Conservation (phyloP, 148 eudicot species). For the Spergularia marina region DNA sequence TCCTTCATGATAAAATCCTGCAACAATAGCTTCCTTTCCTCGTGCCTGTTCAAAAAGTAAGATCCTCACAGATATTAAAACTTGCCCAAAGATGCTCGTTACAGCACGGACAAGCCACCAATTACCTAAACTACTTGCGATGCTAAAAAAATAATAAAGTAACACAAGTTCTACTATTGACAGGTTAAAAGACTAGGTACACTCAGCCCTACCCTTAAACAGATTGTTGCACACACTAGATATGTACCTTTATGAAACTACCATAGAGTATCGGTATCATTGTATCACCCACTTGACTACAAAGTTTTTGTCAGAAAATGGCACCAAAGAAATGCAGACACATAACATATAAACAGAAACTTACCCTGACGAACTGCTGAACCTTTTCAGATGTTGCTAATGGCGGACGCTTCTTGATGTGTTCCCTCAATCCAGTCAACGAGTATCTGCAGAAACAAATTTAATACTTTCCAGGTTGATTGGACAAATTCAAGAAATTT, state of each 20-base stretch:
- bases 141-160: background rate
- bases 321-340: background rate
- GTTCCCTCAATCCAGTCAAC: slow-evolving; percentile 77
- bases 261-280: background rate
- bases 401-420: slow-evolving; percentile 98
- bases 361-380: slow-evolving; percentile 91
- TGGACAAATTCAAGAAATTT: background rate
- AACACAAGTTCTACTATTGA: background rate
- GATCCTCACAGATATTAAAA: background rate
- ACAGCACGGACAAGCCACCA: background rate
- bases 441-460: slow-evolving; percentile 61
- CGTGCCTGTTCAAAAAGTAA: slow-evolving; percentile 48
- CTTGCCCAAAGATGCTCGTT: background rate
- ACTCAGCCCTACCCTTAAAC: background rate
- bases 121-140: background rate
- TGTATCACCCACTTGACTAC: background rate
- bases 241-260: background rate
- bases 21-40: slow-evolving; percentile 85
- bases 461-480: background rate
- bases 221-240: background rate
- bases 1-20: slow-evolving; percentile 98
- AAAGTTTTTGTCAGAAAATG: background rate
- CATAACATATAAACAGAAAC: slow-evolving; percentile 10
- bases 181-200: background rate
- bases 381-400: slow-evolving; percentile 94